These are phyloP conservation scores for Psilocybe azurescens DNA, from an alignment of 768 basidiomycete genomes.

Conservation along the genomic window DNA sequence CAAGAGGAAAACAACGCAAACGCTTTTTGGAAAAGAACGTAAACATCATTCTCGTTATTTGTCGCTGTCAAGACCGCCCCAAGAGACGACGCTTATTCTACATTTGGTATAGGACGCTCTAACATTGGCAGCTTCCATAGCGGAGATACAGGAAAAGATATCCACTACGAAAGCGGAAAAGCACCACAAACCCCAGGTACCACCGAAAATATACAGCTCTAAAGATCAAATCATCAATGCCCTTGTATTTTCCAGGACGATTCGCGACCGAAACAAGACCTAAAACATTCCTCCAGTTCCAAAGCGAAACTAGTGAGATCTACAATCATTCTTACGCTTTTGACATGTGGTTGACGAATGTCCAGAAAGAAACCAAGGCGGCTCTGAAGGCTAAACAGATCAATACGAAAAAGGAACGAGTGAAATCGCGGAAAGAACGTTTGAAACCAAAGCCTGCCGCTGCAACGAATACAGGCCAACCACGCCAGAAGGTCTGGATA, in stretches of 20 bases:
- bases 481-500: background rate
- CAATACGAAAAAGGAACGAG: slow-evolving; percentile 15
- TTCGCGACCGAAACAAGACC: slow-evolving; percentile 30
- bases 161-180: slow-evolving; percentile 42
- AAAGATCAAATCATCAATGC: background rate
- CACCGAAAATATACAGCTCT: slow-evolving; percentile 3
- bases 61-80: background rate
- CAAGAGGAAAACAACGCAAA: slow-evolving; percentile 36
- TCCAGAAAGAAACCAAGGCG: slow-evolving; percentile 48
- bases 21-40: slow-evolving; percentile 43
- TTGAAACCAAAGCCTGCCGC: background rate
- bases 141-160: slow-evolving; percentile 50
- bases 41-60: slow-evolving; percentile 14
- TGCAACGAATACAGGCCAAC: background rate
- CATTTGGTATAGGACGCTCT: slow-evolving; percentile 45
- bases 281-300: slow-evolving; percentile 31
- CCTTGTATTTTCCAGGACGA: slow-evolving; percentile 25
- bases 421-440: slow-evolving; percentile 12
- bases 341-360: slow-evolving; percentile 6
- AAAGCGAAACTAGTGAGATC: slow-evolving; percentile 44
- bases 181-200: slow-evolving; percentile 45
- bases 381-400: slow-evolving; percentile 35
- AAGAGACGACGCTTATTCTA: slow-evolving; percentile 5
- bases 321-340: background rate
- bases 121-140: slow-evolving; percentile 52